These are phyloP conservation scores for Flaveria ramosissima DNA, from an alignment of 129 eudicot species.

Conservation along the genomic window DNA sequence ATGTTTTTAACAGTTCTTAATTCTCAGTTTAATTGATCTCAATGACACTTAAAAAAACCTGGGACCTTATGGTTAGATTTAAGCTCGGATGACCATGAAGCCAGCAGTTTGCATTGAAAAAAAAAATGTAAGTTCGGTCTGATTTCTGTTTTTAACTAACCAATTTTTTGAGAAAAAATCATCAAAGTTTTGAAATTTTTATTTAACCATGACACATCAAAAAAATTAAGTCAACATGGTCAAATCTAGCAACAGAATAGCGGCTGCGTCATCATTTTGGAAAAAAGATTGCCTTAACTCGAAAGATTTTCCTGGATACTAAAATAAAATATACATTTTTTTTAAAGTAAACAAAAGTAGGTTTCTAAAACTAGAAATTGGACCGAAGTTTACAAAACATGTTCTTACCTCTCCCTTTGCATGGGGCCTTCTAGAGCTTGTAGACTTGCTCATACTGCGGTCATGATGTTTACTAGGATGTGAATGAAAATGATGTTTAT, in stretches of 20 bases:
- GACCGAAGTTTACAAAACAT: neutral
- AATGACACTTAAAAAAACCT: neutral
- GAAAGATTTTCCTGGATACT: neutral
- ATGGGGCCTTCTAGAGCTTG: conserved; percentile 52
- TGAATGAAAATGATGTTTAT: conserved; percentile 36
- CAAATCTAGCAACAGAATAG: neutral
- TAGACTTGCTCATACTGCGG: conserved; percentile 36
- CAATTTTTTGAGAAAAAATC: neutral
- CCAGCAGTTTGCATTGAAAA: neutral
- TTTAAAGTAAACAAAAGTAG: neutral
- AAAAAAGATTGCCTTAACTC: neutral
- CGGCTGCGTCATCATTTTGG: neutral
- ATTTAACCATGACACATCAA: neutral
- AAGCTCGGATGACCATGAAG: neutral
- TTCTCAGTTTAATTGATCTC: neutral
- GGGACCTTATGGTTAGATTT: neutral
- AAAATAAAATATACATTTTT: neutral
- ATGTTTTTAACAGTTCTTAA: neutral
- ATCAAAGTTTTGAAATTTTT: neutral
- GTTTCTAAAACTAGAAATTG: neutral
- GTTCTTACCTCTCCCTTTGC: conserved; percentile 59
- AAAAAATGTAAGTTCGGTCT: neutral
- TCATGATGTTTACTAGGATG: conserved; percentile 40
- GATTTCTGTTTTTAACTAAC: neutral
- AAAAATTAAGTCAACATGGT: neutral